These are phyloP conservation scores for Musa beccarii DNA, from an alignment of 176 grass and related monocot species.

Conservation along the genomic window DNA sequence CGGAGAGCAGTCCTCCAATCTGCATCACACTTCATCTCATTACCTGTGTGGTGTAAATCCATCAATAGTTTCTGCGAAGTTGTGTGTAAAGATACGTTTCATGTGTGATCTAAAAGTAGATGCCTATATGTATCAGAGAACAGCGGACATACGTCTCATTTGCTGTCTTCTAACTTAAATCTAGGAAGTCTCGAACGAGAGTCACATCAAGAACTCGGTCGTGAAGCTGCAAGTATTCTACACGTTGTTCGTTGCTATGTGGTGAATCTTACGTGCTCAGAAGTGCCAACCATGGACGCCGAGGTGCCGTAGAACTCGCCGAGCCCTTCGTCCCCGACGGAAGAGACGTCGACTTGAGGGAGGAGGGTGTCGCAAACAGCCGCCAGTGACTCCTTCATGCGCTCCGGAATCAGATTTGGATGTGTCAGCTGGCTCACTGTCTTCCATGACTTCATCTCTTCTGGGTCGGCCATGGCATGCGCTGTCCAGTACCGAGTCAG, in stretches of 20 bases:
- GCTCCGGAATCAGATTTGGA: neutral
- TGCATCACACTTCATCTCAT: neutral
- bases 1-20: conserved; percentile 2
- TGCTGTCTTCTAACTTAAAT: neutral
- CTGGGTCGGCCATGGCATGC: too few species aligned
- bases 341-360: conserved; percentile 9
- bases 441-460: neutral
- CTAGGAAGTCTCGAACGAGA: neutral
- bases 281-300: conserved; percentile 30
- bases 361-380: conserved; percentile 31
- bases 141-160: neutral
- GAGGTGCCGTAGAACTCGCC: conserved; percentile 26
- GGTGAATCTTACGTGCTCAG: conserved; percentile 22
- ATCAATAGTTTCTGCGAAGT: too few species aligned
- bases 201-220: neutral
- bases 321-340: neutral
- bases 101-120: too few species aligned
- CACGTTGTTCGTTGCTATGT: too few species aligned
- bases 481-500: too few species aligned
- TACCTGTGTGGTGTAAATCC: too few species aligned
- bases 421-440: neutral
- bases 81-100: too few species aligned
- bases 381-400: conserved; percentile 29
- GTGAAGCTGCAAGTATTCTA: neutral
- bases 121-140: neutral